A percentile compares a stretch with the other conserved stretches of the same genome.
These are phyloP conservation scores for Brasenia schreberi DNA, from an alignment of 164 flowering plant genomes.

Conservation along the genomic window DNA sequence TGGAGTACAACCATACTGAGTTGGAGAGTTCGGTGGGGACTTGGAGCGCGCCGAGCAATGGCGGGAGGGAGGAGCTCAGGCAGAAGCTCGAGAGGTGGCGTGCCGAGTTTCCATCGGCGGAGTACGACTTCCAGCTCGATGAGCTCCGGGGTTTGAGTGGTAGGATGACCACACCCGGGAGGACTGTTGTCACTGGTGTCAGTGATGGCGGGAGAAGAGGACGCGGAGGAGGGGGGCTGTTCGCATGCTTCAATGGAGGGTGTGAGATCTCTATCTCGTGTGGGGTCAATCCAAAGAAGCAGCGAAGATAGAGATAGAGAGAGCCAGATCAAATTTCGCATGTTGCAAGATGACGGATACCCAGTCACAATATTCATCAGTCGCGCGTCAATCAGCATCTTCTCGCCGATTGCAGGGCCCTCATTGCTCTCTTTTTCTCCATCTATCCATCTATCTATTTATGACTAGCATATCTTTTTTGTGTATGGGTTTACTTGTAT, in stretches of 20 bases:
- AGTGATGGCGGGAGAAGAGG: not conserved
- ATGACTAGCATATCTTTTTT: too few relatives aligned
- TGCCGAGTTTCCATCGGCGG: slow-evolving; percentile 43
- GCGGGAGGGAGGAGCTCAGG: slow-evolving; percentile 39
- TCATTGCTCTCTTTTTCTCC: too few relatives aligned
- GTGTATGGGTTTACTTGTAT: too few relatives aligned
- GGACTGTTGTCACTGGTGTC: not conserved
- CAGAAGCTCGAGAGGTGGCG: slow-evolving; percentile 20
- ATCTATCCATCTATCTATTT: too few relatives aligned
- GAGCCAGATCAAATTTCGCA: too few relatives aligned
- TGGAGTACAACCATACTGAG: slow-evolving; percentile 15
- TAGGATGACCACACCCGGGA: not conserved
- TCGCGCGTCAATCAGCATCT: too few relatives aligned
- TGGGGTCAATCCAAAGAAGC: not conserved
- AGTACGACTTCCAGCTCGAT: slow-evolving; percentile 19
- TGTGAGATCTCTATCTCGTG: not conserved
- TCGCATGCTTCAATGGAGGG: not conserved
- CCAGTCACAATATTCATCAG: too few relatives aligned
- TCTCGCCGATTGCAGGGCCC: too few relatives aligned
- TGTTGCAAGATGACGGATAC: too few relatives aligned
- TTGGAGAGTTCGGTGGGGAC: slow-evolving; percentile 29
- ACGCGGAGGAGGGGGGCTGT: not conserved
- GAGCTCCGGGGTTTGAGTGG: not conserved
- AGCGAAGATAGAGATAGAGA: too few relatives aligned
- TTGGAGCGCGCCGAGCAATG: slow-evolving; percentile 34